phyloP scores from a whole-genome alignment of 129 eudicot species.

The Flaveria trinervia region DNA sequence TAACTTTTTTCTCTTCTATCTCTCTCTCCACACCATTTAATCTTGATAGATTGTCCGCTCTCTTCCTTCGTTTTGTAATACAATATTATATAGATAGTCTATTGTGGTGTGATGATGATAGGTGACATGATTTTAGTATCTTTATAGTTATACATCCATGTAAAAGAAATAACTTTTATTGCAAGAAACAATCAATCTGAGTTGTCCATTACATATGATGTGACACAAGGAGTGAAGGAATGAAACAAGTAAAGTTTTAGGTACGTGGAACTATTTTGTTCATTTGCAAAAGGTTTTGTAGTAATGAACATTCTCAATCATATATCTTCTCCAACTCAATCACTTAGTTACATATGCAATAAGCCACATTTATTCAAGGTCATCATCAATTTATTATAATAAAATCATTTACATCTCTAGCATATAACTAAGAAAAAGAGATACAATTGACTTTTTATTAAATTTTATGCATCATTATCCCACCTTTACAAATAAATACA shows the following conservation, averaged over 20 bases:
- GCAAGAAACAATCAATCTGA: conserved; percentile 5
- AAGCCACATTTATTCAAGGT: neutral
- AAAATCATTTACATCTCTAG: too few relatives aligned
- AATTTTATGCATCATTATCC: too few relatives aligned
- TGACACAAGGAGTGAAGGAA: conserved; percentile 27
- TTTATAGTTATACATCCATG: neutral
- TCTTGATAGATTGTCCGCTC: too few relatives aligned
- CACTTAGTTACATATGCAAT: neutral
- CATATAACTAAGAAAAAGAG: too few relatives aligned
- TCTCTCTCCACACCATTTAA: too few relatives aligned
- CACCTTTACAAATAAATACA: too few relatives aligned
- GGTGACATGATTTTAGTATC: neutral
- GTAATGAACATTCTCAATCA: neutral
- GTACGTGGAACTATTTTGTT: neutral
- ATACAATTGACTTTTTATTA: too few relatives aligned
- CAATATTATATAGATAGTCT: neutral
- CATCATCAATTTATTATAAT: neutral
- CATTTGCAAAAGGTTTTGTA: neutral
- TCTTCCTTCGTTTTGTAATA: neutral
- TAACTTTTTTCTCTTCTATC: too few relatives aligned
- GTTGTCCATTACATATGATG: conserved; percentile 1
- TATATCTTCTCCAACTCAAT: neutral
- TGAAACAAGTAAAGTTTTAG: conserved; percentile 25
- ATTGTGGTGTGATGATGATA: neutral
- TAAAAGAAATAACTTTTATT: neutral